Percentiles rank a stretch among this genome's conserved stretches.
These are phyloP conservation scores for Naegleria fowleri DNA, from an alignment of 208 protist genomes.

Conservation along the genomic window DNA sequence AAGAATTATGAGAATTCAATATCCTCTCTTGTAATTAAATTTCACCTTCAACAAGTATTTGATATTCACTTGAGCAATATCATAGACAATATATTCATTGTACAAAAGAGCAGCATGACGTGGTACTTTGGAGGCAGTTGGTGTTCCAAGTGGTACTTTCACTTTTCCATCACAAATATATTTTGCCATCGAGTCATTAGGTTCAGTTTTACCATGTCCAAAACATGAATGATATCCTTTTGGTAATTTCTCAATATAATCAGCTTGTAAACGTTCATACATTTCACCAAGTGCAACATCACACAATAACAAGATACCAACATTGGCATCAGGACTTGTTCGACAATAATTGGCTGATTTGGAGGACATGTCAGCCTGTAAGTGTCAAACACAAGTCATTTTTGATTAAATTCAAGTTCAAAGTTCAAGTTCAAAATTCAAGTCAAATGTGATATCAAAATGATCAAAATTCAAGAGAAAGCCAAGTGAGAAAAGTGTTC, in stretches of 20 bases:
- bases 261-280: slow-evolving; percentile 45
- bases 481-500: no score
- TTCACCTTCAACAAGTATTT: slow-evolving; percentile 66
- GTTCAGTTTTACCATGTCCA: slow-evolving; percentile 36
- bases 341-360: slow-evolving; percentile 77
- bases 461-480: no score
- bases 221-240: not conserved
- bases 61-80: slow-evolving; percentile 66
- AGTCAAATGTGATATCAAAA: no score
- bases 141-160: slow-evolving; percentile 32
- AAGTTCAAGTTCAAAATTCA: no score
- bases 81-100: slow-evolving; percentile 82
- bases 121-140: not conserved
- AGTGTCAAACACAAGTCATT: slow-evolving; percentile 79
- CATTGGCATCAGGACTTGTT: slow-evolving; percentile 49
- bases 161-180: slow-evolving; percentile 34
- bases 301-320: slow-evolving; percentile 68
- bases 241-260: not conserved
- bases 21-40: slow-evolving; percentile 48
- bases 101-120: slow-evolving; percentile 53
- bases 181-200: not conserved
- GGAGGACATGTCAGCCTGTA: slow-evolving; percentile 63
- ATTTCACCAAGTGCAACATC: slow-evolving; percentile 73
- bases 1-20: no score
- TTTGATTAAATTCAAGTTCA: not conserved